phyloP scores from a whole-genome alignment of 805 yeast genomes.

The Yamadazyma tumulicola region DNA sequence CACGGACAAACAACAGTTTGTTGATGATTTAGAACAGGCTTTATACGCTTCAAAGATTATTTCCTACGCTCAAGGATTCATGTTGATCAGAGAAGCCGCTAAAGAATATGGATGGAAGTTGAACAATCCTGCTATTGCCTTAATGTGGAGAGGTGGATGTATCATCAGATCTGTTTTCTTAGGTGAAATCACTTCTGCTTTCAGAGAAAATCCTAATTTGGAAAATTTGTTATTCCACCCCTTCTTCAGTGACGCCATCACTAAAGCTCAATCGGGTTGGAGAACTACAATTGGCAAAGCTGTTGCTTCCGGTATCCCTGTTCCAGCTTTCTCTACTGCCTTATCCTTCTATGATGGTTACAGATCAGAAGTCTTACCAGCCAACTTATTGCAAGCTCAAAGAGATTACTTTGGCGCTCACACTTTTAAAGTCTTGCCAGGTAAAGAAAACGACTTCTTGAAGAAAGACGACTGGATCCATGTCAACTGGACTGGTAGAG shows the following conservation, averaged over 20 bases:
- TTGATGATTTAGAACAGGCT: constrained; percentile 96
- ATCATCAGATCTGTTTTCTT: constrained; percentile 98
- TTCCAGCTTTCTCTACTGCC: constrained; percentile 97
- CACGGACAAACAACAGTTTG: constrained; percentile 76
- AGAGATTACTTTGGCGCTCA: constrained; percentile 99
- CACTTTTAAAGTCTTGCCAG: constrained; percentile 94
- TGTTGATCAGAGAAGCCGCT: constrained; percentile 98
- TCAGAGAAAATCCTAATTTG: constrained; percentile 86
- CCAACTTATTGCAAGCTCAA: constrained; percentile 98
- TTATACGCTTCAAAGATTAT: constrained; percentile 97
- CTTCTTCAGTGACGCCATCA: constrained; percentile 88
- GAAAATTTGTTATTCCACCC: constrained; percentile 95
- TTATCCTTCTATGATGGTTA: constrained; percentile 97
- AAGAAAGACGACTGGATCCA: constrained; percentile 84
- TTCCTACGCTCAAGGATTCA: constrained; percentile 99
- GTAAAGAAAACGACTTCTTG: constrained; percentile 68
- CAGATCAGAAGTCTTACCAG: constrained; percentile 94
- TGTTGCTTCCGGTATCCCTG: constrained; percentile 85
- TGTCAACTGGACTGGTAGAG: constrained; percentile 98
- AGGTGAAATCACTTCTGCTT: constrained; percentile 95
- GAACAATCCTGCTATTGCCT: constrained; percentile 97
- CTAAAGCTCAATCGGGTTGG: constrained; percentile 95
- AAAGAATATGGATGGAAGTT: constrained; percentile 94
- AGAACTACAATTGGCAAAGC: constrained; percentile 81
- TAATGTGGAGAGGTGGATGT: constrained; percentile 99